phyloP scores from a whole-genome alignment of 768 basidiomycete genomes.

The Hericium rajendrae region DNA sequence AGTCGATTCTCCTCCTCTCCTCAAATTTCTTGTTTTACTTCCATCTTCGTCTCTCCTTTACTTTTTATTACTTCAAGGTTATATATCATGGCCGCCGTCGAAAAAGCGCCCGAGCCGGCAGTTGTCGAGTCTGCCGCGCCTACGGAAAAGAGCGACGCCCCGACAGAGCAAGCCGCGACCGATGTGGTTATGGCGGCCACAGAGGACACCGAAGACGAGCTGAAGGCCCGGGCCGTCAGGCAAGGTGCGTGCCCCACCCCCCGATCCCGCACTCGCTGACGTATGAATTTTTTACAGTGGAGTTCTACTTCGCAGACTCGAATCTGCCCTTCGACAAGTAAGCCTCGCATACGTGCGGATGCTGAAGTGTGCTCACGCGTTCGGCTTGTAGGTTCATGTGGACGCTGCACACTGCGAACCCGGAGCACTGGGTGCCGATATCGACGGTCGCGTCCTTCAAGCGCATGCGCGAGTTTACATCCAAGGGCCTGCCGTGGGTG shows the following conservation, averaged over 20 bases:
- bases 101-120: not conserved
- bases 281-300: conserved; percentile 40
- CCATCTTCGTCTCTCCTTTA: not conserved
- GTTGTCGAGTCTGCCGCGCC: not conserved
- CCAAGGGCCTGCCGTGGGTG: conserved; percentile 59
- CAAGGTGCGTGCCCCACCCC: conserved; percentile 35
- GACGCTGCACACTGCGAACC: conserved; percentile 72
- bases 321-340: conserved; percentile 89
- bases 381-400: conserved; percentile 74
- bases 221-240: conserved; percentile 39
- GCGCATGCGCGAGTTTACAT: conserved; percentile 73
- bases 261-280: not conserved
- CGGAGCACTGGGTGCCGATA: conserved; percentile 87
- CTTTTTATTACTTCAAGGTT: not conserved
- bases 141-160: not conserved
- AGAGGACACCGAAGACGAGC: conserved; percentile 28
- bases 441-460: conserved; percentile 87
- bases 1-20: not conserved
- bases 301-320: conserved; percentile 96
- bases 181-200: not conserved
- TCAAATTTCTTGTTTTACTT: not conserved
- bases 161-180: not conserved
- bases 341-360: conserved; percentile 7
- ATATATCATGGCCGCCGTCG: not conserved
- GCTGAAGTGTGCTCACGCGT: not conserved